A percentile compares a stretch with the other conserved stretches of the same genome.
Conservation (phyloP, 148 eudicot genomes). For the Cornus florida region DNA sequence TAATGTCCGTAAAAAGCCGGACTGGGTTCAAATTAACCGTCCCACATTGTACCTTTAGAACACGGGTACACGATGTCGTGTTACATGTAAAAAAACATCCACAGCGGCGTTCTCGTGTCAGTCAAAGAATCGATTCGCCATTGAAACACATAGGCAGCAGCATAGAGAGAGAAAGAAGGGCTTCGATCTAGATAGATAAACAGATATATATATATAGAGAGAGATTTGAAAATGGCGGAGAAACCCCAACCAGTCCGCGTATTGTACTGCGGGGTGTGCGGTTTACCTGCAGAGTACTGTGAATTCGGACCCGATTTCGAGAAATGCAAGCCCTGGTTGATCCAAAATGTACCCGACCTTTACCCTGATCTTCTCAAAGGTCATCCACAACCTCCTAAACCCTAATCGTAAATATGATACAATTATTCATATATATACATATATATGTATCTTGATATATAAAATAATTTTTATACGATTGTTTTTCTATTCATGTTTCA, state of each 20-base stretch:
- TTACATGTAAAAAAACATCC: no score
- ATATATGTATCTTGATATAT: background rate
- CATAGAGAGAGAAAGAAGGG: background rate
- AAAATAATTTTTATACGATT: background rate
- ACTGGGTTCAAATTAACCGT: no score
- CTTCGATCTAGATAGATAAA: background rate
- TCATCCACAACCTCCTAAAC: conserved; percentile 10
- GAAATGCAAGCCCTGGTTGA: conserved; percentile 91
- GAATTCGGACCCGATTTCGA: conserved; percentile 94
- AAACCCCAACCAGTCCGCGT: conserved; percentile 70
- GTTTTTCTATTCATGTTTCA: conserved; percentile 19
- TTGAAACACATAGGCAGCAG: background rate
- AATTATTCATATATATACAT: background rate
- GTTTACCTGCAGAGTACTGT: conserved; percentile 87
- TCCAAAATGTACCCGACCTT: conserved; percentile 64
- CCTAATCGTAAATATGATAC: background rate
- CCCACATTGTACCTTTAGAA: no score
- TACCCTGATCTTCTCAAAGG: conserved; percentile 84
- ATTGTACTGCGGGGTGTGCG: conserved; percentile 78
- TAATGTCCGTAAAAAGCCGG: no score
- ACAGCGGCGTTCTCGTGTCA: no score
- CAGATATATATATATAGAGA: conserved; percentile 6
- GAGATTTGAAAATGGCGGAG: conserved; percentile 55
- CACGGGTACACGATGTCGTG: no score
- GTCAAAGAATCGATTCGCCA: no score